These are phyloP conservation scores for Emericellopsis cladophorae DNA, from an alignment of 2,329 filamentous ascomycete species.

Conservation along the genomic window DNA sequence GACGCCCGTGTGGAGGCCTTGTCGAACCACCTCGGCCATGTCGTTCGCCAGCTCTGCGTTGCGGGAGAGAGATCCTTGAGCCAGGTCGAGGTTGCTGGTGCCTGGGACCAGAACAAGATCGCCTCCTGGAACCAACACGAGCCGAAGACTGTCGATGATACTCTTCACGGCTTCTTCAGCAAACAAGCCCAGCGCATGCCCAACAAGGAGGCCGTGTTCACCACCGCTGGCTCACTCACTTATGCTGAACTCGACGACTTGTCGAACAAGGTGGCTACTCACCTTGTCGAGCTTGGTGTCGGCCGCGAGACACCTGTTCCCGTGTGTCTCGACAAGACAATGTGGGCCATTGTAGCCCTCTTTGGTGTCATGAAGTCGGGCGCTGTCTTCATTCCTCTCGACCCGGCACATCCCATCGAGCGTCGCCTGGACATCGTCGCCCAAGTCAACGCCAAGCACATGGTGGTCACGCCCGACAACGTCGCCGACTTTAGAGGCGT, in stretches of 20 bases:
- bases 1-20: slow-evolving; percentile 5
- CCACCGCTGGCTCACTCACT: slow-evolving; percentile 26
- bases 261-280: slow-evolving; percentile 3
- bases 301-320: background rate
- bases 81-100: slow-evolving; percentile 1
- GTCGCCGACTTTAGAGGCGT: background rate
- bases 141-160: slow-evolving; percentile 5
- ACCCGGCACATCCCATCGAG: slow-evolving; percentile 2
- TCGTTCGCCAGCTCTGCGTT: slow-evolving; percentile 4
- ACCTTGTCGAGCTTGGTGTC: slow-evolving; percentile 1
- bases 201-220: slow-evolving; percentile 18
- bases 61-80: background rate
- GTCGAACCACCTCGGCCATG: slow-evolving; percentile 6
- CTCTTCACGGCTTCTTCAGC: slow-evolving; percentile 25
- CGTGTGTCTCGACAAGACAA: slow-evolving; percentile 4
- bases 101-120: background rate
- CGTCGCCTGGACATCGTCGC: background rate
- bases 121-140: slow-evolving; percentile 1
- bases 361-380: slow-evolving; percentile 5
- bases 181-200: slow-evolving; percentile 18
- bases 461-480: slow-evolving; percentile 1
- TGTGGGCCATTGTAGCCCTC: slow-evolving; percentile 2
- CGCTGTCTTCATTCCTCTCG: slow-evolving; percentile 3
- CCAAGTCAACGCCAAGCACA: slow-evolving; percentile 1
- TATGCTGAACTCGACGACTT: slow-evolving; percentile 18